These are phyloP conservation scores for Gypsophila paniculata DNA, from an alignment of 179 eudicot genomes.

Conservation along the genomic window DNA sequence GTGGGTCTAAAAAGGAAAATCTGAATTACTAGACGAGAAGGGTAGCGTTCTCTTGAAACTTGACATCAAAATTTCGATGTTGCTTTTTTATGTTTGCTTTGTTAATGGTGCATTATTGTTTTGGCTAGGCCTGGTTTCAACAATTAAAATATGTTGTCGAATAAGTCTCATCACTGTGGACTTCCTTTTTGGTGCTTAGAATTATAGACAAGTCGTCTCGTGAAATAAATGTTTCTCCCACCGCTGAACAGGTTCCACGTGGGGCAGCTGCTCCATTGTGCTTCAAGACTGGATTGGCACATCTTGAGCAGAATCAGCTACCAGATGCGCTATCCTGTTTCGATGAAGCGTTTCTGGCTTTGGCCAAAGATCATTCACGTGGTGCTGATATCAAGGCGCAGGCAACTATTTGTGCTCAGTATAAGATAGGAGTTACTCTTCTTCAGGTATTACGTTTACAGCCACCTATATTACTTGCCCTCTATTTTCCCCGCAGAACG, in stretches of 20 bases:
- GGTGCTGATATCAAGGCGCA: conserved; percentile 98
- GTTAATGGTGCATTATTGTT: conserved; percentile 7
- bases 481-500: too few species aligned
- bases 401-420: conserved; percentile 97
- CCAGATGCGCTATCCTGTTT: conserved; percentile 96
- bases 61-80: not conserved
- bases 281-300: conserved; percentile 89
- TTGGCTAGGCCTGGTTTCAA: not conserved
- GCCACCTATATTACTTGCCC: not conserved
- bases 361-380: conserved; percentile 96
- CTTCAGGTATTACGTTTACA: conserved; percentile 65
- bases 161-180: not conserved
- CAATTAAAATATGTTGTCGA: not conserved
- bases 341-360: conserved; percentile 95
- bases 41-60: not conserved
- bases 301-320: conserved; percentile 95
- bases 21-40: too few species aligned
- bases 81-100: not conserved
- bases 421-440: conserved; percentile 93
- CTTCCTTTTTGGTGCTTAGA: conserved; percentile 3
- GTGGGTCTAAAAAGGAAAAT: too few species aligned
- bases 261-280: conserved; percentile 94
- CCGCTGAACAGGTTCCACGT: conserved; percentile 72
- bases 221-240: conserved; percentile 13
- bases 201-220: not conserved